A percentile compares a stretch with the other conserved stretches of the same genome.
These are phyloP conservation scores for Pisolithus albus DNA, from an alignment of 768 basidiomycete species.

Conservation along the genomic window DNA sequence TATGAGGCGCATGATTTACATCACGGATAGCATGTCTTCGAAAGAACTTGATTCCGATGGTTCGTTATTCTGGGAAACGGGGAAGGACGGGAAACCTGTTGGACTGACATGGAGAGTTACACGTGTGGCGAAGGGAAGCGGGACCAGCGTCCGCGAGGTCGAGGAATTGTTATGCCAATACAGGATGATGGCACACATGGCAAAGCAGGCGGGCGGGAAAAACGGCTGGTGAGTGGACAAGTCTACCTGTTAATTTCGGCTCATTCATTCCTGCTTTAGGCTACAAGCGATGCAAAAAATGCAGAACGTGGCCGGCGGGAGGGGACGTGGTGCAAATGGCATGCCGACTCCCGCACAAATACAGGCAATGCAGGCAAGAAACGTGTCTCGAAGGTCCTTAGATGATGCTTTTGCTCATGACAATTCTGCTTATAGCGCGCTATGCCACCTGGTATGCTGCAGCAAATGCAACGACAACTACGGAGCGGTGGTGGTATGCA, in stretches of 20 bases:
- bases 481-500: constrained; percentile 84
- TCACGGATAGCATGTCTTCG: constrained; percentile 96
- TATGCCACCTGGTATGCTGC: constrained; percentile 92
- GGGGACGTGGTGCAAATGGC: constrained; percentile 79
- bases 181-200: constrained; percentile 98
- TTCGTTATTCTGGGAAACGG: constrained; percentile 76
- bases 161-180: constrained; percentile 96
- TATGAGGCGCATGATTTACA: constrained; percentile 97
- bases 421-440: constrained; percentile 50
- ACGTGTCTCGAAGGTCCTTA: neutral
- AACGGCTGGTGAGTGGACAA: constrained; percentile 69
- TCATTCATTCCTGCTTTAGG: constrained; percentile 33
- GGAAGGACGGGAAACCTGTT: constrained; percentile 75
- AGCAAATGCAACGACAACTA: constrained; percentile 84
- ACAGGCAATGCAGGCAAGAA: constrained; percentile 82
- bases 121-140: constrained; percentile 87
- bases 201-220: constrained; percentile 95
- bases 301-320: constrained; percentile 79
- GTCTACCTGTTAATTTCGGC: constrained; percentile 1
- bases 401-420: constrained; percentile 1
- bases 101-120: constrained; percentile 88
- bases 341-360: constrained; percentile 93
- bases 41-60: constrained; percentile 94
- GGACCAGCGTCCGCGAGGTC: constrained; percentile 94
- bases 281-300: constrained; percentile 88